Percentiles rank a stretch among this genome's conserved stretches.
phyloP scores from a whole-genome alignment of 208 protist genomes.

The Sergeia podlipaevii region DNA sequence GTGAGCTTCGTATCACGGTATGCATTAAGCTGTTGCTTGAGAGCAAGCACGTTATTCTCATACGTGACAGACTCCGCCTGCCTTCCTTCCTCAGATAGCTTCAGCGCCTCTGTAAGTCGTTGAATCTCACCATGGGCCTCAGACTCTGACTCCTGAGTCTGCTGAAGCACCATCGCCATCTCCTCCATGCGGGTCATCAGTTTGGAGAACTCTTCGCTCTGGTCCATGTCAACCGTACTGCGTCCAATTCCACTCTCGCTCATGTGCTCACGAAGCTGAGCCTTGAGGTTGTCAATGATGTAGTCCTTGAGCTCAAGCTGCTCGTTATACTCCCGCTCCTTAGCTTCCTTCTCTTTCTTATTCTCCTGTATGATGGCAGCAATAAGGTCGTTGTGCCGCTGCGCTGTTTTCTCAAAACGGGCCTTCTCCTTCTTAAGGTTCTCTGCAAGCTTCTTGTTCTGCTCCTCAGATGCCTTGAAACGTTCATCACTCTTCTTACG shows the following conservation, averaged over 20 bases:
- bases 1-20: constrained; percentile 60
- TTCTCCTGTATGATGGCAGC: constrained; percentile 81
- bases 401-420: constrained; percentile 46
- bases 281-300: constrained; percentile 73
- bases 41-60: constrained; percentile 59
- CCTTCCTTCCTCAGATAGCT: constrained; percentile 58
- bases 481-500: constrained; percentile 35
- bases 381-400: constrained; percentile 77
- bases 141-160: constrained; percentile 63
- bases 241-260: constrained; percentile 34
- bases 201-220: constrained; percentile 56
- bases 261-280: constrained; percentile 45
- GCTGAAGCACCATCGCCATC: constrained; percentile 62
- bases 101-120: constrained; percentile 53
- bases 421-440: constrained; percentile 59
- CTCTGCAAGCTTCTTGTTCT: constrained; percentile 53
- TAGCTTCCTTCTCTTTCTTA: constrained; percentile 83
- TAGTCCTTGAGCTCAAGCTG: constrained; percentile 74
- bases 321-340: constrained; percentile 82
- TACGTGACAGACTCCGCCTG: constrained; percentile 63
- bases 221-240: constrained; percentile 27
- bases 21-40: constrained; percentile 57
- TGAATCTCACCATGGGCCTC: constrained; percentile 59
- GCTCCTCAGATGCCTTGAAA: constrained; percentile 37
- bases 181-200: constrained; percentile 80